Percentiles rank a stretch among this genome's conserved stretches.
phyloP scores from a whole-genome alignment of 139 green algal genomes.

The Edaphochlamys debaryana region DNA sequence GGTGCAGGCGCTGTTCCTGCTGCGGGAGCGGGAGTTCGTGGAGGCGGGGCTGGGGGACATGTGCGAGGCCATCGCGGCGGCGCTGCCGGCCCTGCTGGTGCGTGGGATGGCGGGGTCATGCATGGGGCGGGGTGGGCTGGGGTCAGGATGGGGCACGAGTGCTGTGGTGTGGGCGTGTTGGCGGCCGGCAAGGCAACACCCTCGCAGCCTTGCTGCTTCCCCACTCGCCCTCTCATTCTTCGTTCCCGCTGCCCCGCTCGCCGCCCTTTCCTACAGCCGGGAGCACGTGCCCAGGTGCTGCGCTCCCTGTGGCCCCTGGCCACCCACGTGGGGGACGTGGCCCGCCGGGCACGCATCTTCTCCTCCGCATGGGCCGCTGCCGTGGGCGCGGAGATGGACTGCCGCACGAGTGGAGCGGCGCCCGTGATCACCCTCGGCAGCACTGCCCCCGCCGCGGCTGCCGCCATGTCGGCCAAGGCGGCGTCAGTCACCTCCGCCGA shows the following conservation, averaged over 20 bases:
- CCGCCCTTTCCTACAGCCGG: constrained; percentile 19
- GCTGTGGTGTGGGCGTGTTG: too few relatives aligned
- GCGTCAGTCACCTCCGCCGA: neutral
- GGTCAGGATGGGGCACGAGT: too few relatives aligned
- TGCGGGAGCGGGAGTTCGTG: constrained; percentile 32
- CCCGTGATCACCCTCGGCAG: neutral
- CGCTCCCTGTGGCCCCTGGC: constrained; percentile 25
- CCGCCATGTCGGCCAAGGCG: neutral
- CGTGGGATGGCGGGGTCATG: too few relatives aligned
- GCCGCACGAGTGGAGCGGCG: neutral
- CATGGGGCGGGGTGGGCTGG: too few relatives aligned
- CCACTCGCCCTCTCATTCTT: too few relatives aligned
- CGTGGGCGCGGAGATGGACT: neutral
- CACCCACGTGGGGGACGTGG: neutral
- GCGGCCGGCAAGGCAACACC: too few relatives aligned
- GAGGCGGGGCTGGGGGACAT: constrained; percentile 46
- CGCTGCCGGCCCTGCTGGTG: constrained; percentile 35
- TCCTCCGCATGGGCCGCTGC: neutral
- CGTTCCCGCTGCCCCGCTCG: too few relatives aligned
- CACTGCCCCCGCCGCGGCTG: too few relatives aligned
- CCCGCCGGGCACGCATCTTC: constrained; percentile 19
- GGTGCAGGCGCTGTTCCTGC: constrained; percentile 3
- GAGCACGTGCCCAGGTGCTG: neutral
- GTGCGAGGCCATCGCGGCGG: constrained; percentile 12
- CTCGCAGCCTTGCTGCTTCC: too few relatives aligned